Evolutionary conservation across 805 yeast genomes (phyloP), one percentile per base, ranked within the genome.

Genomic region (Candida methanosorbosa): DNA sequence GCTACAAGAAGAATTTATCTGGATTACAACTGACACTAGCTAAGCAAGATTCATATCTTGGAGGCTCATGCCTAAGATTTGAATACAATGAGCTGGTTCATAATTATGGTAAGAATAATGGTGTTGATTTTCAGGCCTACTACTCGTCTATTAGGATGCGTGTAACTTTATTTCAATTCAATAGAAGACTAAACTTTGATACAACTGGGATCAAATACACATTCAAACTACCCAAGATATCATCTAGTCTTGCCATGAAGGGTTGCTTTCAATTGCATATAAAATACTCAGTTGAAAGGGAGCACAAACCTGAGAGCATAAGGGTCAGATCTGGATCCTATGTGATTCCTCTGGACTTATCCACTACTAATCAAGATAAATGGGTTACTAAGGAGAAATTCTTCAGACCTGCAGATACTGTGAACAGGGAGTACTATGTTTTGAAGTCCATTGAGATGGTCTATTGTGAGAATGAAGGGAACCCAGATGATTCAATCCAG

Each of bases 41-140:
- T 29, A 43, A 46, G 18, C 25, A 34, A 2, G 63, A 57, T 29
- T 51, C 60, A 1, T 55, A 39, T 38, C 54, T 52, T 31, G 66
- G 67, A 1, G 70, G 71, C 0, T 43, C 59, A 1, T 52, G 59
- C 21, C 37, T 66, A 32, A 52, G 50, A 23, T 37, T 66, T 4
- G 36, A 35, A 8, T 49, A 45, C 30, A 43, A 41, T 20, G 51
- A 44, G 27, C 34, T 54, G 28, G 34, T 37, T 1, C 41, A 49
- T 18, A 38, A 48, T 24, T 33, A 41, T 27, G 47, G 47, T 29
- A 41, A 48, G 30, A 42, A 45, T 35, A 43, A 44, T 23, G 36
- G 23, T 18, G 18, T 43, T 17, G 37, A 21, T 4, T 22, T 22
- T 5, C 13, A 15, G 4, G 9, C 21, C 16, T 34, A 24, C 22